Evolutionary conservation across 257 asterid genomes (phyloP).

Genomic region (Solanum neorickii): DNA sequence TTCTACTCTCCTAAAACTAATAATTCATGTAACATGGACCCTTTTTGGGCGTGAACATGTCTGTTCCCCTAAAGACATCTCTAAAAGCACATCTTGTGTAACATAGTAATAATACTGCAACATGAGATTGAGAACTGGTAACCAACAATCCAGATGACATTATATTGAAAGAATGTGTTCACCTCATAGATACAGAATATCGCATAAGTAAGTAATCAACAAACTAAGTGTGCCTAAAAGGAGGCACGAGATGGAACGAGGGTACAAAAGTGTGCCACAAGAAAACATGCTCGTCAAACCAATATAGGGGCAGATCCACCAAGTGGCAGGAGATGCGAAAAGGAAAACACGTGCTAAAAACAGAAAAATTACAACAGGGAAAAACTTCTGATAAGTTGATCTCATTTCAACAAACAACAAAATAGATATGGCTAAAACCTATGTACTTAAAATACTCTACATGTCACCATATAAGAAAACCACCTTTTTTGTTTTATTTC

Average conservation of each 20-base stretch:
- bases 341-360: neutral
- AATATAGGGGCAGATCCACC: neutral
- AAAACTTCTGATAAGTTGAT: neutral
- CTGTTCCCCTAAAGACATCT: neutral
- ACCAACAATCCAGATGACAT: neutral
- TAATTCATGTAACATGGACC: neutral
- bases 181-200: neutral
- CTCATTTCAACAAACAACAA: neutral
- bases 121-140: neutral
- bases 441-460: neutral
- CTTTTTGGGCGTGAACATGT: neutral
- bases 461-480: neutral
- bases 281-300: neutral
- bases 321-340: neutral
- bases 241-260: neutral
- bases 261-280: neutral
- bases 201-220: neutral
- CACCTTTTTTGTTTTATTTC: neutral
- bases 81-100: neutral
- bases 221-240: neutral
- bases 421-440: neutral
- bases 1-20: neutral
- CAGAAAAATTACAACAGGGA: neutral
- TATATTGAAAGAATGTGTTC: neutral
- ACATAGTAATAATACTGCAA: neutral